Base-by-base conservation (phyloP, 1,139 yeast species). In the Petasospora rhodanensis region DNA sequence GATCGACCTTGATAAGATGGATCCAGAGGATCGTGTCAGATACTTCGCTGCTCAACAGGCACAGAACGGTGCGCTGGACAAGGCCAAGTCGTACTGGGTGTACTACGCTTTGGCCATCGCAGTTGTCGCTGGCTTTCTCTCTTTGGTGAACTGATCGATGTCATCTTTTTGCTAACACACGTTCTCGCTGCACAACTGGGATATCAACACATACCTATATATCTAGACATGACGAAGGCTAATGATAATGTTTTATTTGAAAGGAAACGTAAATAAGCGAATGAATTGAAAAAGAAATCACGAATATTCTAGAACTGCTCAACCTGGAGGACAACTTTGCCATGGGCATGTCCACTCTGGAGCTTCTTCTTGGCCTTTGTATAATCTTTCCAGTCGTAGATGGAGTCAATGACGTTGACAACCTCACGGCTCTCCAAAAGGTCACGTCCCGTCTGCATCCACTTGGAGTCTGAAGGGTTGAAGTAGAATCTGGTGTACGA, bases 281-380 rank as follows among this genome's bases (percentile, higher is more conserved):
- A 11, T 9, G n/a, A 22, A 14, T 16, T 18, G 13, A n/a, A 14
- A 28, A 14, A 6, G 17, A 7, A 14, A 7, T n/a, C n/a, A n/a
- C n/a, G n/a, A n/a, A n/a, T n/a, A n/a, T n/a, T 13, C 17, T 19
- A 62, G 37, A 63, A 63, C 30, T 50, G 52, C 37, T 64, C 70
- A 15, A 61, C 59, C 23, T 62, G 50, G 26, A 64, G 37, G 5
- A 83, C 69, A 32, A 83, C 61, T 54, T 83, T 84, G 19, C 95
- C 95, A 39, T 68, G 71, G n/a, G 77, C 75, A 37, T 64, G 68
- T 28, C 76, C 74, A 4, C 64, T 53, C 18, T 55, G 58, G 37
- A 81, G 58, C 43, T 61, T 65, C 3, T 68, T 68, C 36, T 71
- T 57, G 0, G 89, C 93, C 11, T 64, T 58, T 28, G 64, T 52